Base-by-base conservation (phyloP, 305 asterid genomes). In the Ajuga reptans region DNA sequence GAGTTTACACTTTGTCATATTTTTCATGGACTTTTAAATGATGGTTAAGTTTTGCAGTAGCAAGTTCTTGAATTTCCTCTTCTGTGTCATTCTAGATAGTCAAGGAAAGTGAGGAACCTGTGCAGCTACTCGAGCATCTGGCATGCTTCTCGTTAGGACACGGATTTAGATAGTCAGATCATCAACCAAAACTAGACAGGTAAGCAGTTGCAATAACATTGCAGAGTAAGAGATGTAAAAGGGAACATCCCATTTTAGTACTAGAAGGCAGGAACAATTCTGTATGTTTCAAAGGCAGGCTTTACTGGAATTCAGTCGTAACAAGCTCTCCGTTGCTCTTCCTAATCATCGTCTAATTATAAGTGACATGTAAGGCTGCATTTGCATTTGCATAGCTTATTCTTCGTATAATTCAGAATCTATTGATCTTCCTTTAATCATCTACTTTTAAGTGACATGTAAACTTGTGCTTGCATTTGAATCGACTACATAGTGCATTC, bases 91-190 rank as follows among this genome's bases (percentile, higher is more conserved):
- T 73, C 58, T 87, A 84, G 94, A 73, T 80, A 49, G 83, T 72
- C 21, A 72, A 75, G 64, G 82, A 84, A 78, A 86, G 84, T 9
- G 83, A 85, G 62, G 86, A 80, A 80, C 84, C 82, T 8, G 73
- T 65, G 42, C 77, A 69, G 69, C 89, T 88, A 46, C 76, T 68
- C 39, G 64, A 76, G 68, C 77, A 75, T 77, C 75, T 84, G 54
- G 73, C 80, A 2, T 10, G 74, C 69, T 72, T 78, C 82, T 82
- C 81, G 17, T 64, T 72, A 72, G 80, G 80, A 66, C 63, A 72
- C 77, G 72, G 65, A 67, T 55, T 61, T 78, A 74, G 82, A 82
- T 37, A 55, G 57, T 24, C 65, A 66, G 63, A 39, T 39, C 45
- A 63, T 78, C 74, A 27, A 73, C 78, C 77, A 71, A 60, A 64